phyloP scores from a whole-genome alignment of 2,329 filamentous ascomycete genomes.

The Venturia aucupariae region DNA sequence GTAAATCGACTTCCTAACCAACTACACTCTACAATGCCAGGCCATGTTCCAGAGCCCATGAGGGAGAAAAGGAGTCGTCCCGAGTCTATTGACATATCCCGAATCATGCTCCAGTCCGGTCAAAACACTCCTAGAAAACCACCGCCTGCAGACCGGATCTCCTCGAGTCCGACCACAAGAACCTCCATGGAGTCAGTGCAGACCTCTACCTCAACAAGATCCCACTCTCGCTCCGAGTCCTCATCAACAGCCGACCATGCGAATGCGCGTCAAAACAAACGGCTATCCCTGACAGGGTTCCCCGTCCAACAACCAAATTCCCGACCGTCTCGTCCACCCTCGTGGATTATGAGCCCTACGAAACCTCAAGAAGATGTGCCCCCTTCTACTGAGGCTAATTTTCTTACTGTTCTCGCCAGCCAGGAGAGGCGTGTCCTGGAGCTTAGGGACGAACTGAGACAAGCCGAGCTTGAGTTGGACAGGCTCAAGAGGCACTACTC shows the following conservation, averaged over 20 bases:
- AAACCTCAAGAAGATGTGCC: conserved; percentile 22
- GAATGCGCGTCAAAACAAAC: conserved; percentile 28
- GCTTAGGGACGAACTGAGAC: conserved; percentile 76
- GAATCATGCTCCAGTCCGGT: conserved; percentile 7
- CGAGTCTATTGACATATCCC: conserved; percentile 3
- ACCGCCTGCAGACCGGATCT: conserved; percentile 12
- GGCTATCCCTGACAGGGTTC: conserved; percentile 38
- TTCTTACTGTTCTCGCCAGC: conserved; percentile 82
- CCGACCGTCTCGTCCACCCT: conserved; percentile 28
- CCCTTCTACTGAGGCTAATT: conserved; percentile 32
- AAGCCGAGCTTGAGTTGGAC: conserved; percentile 68
- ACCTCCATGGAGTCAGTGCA: conserved; percentile 6
- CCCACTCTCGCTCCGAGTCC: conserved; percentile 27
- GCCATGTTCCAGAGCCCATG: background rate
- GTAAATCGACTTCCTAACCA: background rate
- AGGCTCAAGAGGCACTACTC: conserved; percentile 79
- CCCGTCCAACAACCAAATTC: conserved; percentile 34
- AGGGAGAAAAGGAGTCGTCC: background rate
- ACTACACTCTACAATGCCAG: background rate
- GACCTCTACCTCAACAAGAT: conserved; percentile 20
- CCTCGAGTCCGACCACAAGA: conserved; percentile 7
- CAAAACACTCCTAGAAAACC: conserved; percentile 14
- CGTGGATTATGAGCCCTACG: conserved; percentile 27
- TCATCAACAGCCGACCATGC: conserved; percentile 15
- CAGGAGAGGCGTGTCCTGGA: conserved; percentile 89